A percentile compares a stretch with the other conserved stretches of the same genome.
phyloP scores from a whole-genome alignment of 805 yeast species.

The Yamadazyma phyllophila region DNA sequence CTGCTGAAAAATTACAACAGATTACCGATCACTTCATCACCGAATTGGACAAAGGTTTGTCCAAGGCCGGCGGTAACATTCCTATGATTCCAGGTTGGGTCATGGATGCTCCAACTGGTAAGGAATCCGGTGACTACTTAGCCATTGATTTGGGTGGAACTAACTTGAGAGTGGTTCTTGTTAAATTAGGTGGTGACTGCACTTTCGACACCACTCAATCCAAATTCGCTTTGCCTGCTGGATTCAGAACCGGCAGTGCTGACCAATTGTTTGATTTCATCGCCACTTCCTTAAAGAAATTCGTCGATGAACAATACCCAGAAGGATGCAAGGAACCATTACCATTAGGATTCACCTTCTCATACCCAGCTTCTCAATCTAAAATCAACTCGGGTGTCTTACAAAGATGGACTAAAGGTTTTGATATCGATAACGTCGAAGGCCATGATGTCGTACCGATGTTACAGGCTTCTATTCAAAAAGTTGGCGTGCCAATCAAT shows the following conservation, averaged over 20 bases:
- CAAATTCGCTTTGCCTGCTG: constrained; percentile 75
- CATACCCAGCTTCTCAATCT: constrained; percentile 83
- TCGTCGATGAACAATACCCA: constrained; percentile 66
- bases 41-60: constrained; percentile 81
- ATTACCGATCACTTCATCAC: constrained; percentile 73
- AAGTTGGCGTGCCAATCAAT: constrained; percentile 67
- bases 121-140: constrained; percentile 83
- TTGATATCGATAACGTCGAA: constrained; percentile 89
- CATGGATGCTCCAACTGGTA: constrained; percentile 87
- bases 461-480: constrained; percentile 73
- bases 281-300: constrained; percentile 73
- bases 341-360: constrained; percentile 93
- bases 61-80: constrained; percentile 74
- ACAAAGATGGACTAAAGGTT: constrained; percentile 98
- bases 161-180: constrained; percentile 87
- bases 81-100: constrained; percentile 99
- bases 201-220: constrained; percentile 84
- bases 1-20: constrained; percentile 55
- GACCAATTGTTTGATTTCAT: constrained; percentile 84
- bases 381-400: constrained; percentile 83
- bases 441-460: constrained; percentile 92
- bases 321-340: constrained; percentile 59
- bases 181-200: constrained; percentile 77
- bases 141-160: constrained; percentile 98
- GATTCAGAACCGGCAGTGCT: constrained; percentile 72